Evolutionary conservation across 352 stramenopile genomes (phyloP).

Genomic region (Pythium chondricola): DNA sequence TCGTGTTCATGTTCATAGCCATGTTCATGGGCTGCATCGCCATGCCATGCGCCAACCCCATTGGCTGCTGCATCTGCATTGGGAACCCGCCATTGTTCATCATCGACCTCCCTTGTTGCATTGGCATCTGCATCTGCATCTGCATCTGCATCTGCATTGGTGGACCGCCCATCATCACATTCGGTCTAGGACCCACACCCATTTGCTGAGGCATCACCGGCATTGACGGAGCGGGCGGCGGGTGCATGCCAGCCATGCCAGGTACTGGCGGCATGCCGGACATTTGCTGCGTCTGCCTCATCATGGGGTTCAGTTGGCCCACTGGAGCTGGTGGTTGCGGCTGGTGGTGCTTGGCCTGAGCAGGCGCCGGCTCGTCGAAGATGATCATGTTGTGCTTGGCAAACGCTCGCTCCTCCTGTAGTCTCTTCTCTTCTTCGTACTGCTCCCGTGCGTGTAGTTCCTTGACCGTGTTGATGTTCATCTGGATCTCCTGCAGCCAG

Average conservation of each 20-base stretch:
- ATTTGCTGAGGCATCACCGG: no score
- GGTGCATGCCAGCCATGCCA: background rate
- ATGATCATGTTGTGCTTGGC: slow-evolving; percentile 77
- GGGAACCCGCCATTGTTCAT: no score
- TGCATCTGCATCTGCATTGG: slow-evolving; percentile 3
- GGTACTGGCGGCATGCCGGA: background rate
- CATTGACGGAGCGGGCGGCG: background rate
- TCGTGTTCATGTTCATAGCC: slow-evolving; percentile 8
- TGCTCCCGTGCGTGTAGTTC: slow-evolving; percentile 33
- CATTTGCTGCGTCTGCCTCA: no score
- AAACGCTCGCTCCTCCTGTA: slow-evolving; percentile 53
- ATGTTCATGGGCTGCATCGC: slow-evolving; percentile 5
- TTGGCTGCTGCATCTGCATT: background rate
- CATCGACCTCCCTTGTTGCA: no score
- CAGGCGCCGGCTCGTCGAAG: slow-evolving; percentile 42
- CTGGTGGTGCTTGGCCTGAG: slow-evolving; percentile 18
- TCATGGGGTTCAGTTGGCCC: slow-evolving; percentile 6
- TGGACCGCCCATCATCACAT: slow-evolving; percentile 6
- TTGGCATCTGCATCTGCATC: no score
- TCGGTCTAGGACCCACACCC: background rate
- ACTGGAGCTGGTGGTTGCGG: slow-evolving; percentile 13
- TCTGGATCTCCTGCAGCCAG: slow-evolving; percentile 75
- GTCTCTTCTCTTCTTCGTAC: slow-evolving; percentile 44
- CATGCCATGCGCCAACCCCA: no score
- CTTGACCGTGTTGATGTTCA: slow-evolving; percentile 40